Base-by-base conservation (phyloP, 129 eudicot species). In the Artemisia argyi region DNA sequence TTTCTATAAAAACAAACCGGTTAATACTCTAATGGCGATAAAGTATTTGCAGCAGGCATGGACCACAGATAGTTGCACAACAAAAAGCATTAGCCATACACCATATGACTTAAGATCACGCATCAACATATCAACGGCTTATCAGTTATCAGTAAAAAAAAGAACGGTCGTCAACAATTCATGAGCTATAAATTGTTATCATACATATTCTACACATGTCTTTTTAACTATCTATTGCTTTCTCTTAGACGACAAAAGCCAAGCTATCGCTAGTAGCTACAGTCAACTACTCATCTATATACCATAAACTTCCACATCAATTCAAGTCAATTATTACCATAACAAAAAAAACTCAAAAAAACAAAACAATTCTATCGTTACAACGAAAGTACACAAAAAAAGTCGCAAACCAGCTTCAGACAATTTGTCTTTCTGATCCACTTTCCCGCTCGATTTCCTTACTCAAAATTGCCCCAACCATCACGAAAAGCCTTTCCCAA, bases 401-500 rank as follows among this genome's bases (percentile, higher is more conserved):
- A 39, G 50, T 59, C 54, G 44, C 72, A 63, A 53, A 78, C 77
- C 82, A 61, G 55, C 17, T 69, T 77, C 71, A 12, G 42, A 54
- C 73, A 20, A 77, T 77, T 70, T 59, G 57, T 54, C 66, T 11
- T 39, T 61, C 66, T 22, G 55, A 11, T 39, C 64, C 28, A 42
- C 17, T 8, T 44, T 53, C 16, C 3, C 15, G 16, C 9, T 32
- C 39, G 0, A 1, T 1, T 20, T 20, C 22, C 22, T 20, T 20
- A 4, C 8, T 17, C 54, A 11, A 51, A 51, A 19, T 18, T 18
- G 10, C 6, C 44, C 19, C 14, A 8, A 14, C 7, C 13, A 55
- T 85, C 96, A 88, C 2, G 91, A 78, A 26, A 88, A 88, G 17
- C 88, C 96, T 79, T 85, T 88, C 12, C 83, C 79, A 8, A 88